phyloP scores from a whole-genome alignment of 1,284 basidiomycete species.

The Hypsizygus ulmarius region DNA sequence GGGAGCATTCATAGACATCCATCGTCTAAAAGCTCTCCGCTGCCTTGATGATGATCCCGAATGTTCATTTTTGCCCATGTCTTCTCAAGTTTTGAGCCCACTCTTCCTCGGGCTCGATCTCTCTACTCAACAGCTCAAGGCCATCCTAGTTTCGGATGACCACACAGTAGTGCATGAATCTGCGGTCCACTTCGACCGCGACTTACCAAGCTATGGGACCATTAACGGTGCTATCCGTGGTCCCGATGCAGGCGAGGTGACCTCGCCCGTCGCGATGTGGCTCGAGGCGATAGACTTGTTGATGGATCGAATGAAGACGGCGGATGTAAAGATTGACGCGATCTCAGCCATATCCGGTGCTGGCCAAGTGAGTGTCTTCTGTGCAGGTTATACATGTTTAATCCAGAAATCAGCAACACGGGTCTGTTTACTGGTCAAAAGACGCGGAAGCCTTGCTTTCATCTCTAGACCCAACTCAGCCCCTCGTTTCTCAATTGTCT shows the following conservation, averaged over 20 bases:
- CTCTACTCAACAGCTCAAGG: slow-evolving; percentile 87
- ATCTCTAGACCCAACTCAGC: slow-evolving; percentile 48
- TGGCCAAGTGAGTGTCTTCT: slow-evolving; percentile 53
- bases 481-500: slow-evolving; percentile 55
- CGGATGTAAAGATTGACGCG: slow-evolving; percentile 54
- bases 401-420: slow-evolving; percentile 69
- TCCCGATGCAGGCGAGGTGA: slow-evolving; percentile 67
- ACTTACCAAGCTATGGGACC: slow-evolving; percentile 74
- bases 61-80: slow-evolving; percentile 6
- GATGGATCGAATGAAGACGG: slow-evolving; percentile 63
- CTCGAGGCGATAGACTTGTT: slow-evolving; percentile 83
- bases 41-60: not conserved
- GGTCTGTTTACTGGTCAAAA: slow-evolving; percentile 83
- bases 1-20: not conserved
- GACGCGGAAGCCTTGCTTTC: slow-evolving; percentile 54
- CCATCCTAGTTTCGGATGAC: slow-evolving; percentile 61
- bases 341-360: slow-evolving; percentile 73
- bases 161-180: slow-evolving; percentile 68
- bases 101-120: slow-evolving; percentile 87
- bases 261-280: slow-evolving; percentile 82
- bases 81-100: slow-evolving; percentile 17
- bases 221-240: slow-evolving; percentile 71
- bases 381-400: not conserved
- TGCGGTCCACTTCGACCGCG: slow-evolving; percentile 78
- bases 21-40: not conserved